Percentiles rank a stretch among this genome's conserved stretches.
phyloP scores from a whole-genome alignment of 768 basidiomycete species.

The Tricholoma bakamatsutake region DNA sequence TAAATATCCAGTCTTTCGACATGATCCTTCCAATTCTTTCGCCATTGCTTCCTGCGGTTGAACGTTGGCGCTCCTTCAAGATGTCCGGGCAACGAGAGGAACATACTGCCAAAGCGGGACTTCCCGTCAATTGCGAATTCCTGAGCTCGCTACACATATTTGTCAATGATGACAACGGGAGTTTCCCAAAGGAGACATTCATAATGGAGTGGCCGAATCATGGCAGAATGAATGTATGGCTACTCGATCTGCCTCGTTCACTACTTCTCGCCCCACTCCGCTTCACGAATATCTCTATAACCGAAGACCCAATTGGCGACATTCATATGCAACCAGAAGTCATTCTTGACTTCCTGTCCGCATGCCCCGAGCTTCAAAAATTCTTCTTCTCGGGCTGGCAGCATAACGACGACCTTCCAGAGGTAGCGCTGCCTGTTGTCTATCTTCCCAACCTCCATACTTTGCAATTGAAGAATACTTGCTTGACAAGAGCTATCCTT shows the following conservation, averaged over 20 bases:
- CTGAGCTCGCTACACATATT: conserved; percentile 33
- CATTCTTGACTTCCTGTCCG: conserved; percentile 54
- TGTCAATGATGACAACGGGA: conserved; percentile 29
- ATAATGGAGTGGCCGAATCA: conserved; percentile 20
- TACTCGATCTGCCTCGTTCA: conserved; percentile 45
- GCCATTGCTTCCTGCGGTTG: conserved; percentile 48
- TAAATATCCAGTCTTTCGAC: conserved; percentile 43
- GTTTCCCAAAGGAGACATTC: conserved; percentile 26
- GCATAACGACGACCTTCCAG: conserved; percentile 33
- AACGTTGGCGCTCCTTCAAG: conserved; percentile 52
- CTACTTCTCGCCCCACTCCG: conserved; percentile 39
- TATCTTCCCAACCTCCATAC: conserved; percentile 54
- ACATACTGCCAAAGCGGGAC: conserved; percentile 17
- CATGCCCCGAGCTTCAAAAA: conserved; percentile 55
- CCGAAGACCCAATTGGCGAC: conserved; percentile 36
- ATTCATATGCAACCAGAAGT: conserved; percentile 39
- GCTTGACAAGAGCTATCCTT: conserved; percentile 58
- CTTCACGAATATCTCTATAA: conserved; percentile 53
- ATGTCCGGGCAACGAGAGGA: conserved; percentile 39
- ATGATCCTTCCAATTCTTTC: conserved; percentile 58
- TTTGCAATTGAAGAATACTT: conserved; percentile 52
- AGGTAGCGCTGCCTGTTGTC: conserved; percentile 34
- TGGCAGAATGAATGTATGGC: conserved; percentile 41
- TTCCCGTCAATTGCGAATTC: conserved; percentile 19
- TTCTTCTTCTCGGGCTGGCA: conserved; percentile 53